Conservation (phyloP, 179 eudicot genomes). For the Silene coronaria region DNA sequence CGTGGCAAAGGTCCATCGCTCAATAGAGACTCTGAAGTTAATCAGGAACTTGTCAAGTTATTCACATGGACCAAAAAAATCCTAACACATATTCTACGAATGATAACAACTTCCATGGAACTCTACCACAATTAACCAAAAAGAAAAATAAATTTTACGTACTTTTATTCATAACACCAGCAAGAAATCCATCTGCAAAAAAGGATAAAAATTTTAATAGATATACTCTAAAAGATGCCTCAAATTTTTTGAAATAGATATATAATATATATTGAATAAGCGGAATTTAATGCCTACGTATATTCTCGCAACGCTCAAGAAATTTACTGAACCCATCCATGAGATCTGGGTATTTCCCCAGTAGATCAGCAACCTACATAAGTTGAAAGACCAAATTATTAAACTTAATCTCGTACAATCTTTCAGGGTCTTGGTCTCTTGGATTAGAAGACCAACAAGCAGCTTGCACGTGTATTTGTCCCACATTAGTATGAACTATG, state of each 20-base stretch:
- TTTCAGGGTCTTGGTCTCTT: background rate
- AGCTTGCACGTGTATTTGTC: background rate
- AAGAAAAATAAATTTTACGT: constrained; percentile 22
- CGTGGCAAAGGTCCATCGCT: constrained; percentile 54
- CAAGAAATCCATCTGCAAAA: constrained; percentile 83
- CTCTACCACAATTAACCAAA: background rate
- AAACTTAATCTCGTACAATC: background rate
- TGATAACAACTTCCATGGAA: background rate
- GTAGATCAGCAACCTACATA: constrained; percentile 71
- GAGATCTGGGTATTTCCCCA: constrained; percentile 81
- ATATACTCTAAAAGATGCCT: background rate
- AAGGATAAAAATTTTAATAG: constrained; percentile 9
- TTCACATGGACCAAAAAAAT: background rate
- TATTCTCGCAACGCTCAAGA: constrained; percentile 74
- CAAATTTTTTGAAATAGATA: background rate
- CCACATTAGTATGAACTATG: background rate
- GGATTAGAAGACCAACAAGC: constrained; percentile 4
- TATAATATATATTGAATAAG: background rate
- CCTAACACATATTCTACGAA: background rate
- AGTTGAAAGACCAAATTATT: background rate
- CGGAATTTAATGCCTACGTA: constrained; percentile 38
- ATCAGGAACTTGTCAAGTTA: background rate
- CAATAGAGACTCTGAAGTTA: constrained; percentile 57
- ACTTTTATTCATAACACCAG: constrained; percentile 83
- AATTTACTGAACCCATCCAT: constrained; percentile 85